Percentiles rank a stretch among this genome's conserved stretches.
Conservation (phyloP, 2,329 filamentous ascomycete species). For the Microthyrium microscopicum region DNA sequence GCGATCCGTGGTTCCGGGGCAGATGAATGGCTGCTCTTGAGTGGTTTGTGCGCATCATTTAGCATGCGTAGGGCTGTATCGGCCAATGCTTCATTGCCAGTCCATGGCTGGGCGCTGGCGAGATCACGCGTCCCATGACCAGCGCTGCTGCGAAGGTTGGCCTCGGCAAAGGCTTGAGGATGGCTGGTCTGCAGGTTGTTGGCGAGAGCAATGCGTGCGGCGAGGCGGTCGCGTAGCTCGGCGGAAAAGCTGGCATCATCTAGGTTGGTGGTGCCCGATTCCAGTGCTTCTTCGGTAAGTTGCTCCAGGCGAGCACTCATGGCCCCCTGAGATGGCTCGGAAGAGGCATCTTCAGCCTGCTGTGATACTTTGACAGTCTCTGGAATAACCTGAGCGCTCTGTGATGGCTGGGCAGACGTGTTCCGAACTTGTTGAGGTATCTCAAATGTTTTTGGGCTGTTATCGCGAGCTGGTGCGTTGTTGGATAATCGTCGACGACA, state of each 20-base stretch:
- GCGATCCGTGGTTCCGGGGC: conserved; percentile 11
- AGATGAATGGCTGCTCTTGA: too few species aligned
- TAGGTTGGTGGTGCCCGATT: conserved; percentile 38
- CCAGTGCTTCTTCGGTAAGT: conserved; percentile 43
- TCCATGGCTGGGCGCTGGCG: conserved; percentile 57
- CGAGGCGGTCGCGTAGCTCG: conserved; percentile 39
- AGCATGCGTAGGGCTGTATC: conserved; percentile 72
- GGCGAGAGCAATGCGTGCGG: conserved; percentile 41
- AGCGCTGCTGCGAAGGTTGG: conserved; percentile 40
- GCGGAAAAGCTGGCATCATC: conserved; percentile 46
- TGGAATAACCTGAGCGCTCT: too few species aligned
- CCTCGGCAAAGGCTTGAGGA: conserved; percentile 39
- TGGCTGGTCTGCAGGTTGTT: conserved; percentile 33
- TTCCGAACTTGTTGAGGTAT: too few species aligned
- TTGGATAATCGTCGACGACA: too few species aligned
- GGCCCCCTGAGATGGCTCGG: too few species aligned
- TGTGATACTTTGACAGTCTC: too few species aligned
- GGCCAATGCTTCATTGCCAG: conserved; percentile 54
- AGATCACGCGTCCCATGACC: conserved; percentile 51
- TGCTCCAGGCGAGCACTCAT: conserved; percentile 40
- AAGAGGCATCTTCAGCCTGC: too few species aligned
- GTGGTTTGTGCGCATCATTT: conserved; percentile 42
- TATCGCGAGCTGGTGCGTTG: too few species aligned
- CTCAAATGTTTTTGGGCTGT: too few species aligned
- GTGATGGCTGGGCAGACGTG: too few species aligned